Evolutionary conservation across 805 yeast genomes (phyloP).

Genomic region (Ogataea ganodermae): DNA sequence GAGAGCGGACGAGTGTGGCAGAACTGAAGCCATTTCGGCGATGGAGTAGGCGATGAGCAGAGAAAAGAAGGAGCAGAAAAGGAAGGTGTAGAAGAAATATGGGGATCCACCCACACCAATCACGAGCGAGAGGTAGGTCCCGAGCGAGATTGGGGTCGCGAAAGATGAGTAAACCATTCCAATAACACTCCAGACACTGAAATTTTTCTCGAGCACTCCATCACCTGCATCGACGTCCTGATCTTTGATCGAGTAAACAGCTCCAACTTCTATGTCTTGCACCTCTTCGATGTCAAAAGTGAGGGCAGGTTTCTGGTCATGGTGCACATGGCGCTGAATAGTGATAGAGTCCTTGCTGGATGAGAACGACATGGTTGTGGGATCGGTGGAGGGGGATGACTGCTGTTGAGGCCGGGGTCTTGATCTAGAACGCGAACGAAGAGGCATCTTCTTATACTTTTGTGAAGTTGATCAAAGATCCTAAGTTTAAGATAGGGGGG

Average conservation of each 20-base stretch:
- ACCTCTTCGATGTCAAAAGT: neutral
- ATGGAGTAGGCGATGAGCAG: conserved; percentile 2
- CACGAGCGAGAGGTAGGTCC: conserved; percentile 3
- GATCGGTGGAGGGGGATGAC: too few species aligned
- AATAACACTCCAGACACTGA: conserved; percentile 4
- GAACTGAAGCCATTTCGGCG: conserved; percentile 6
- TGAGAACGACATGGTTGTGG: neutral
- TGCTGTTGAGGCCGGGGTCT: neutral
- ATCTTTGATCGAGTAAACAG: conserved; percentile 1
- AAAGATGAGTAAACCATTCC: conserved; percentile 6
- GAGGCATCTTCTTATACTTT: neutral
- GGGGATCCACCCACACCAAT: conserved; percentile 7
- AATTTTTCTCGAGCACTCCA: neutral
- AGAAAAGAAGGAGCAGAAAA: conserved; percentile 1
- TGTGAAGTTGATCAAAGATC: neutral
- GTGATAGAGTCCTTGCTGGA: neutral
- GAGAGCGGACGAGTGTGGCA: neutral
- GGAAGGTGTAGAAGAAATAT: conserved; percentile 2
- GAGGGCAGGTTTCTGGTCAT: neutral
- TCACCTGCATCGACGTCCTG: neutral
- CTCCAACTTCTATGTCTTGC: conserved; percentile 1
- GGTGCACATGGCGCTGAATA: neutral
- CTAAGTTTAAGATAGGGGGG: neutral
- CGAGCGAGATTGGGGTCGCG: conserved; percentile 4
- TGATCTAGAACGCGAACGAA: neutral